These are phyloP conservation scores for Teratosphaeria epicoccoides DNA, from an alignment of 2,329 filamentous ascomycete species.

Conservation along the genomic window DNA sequence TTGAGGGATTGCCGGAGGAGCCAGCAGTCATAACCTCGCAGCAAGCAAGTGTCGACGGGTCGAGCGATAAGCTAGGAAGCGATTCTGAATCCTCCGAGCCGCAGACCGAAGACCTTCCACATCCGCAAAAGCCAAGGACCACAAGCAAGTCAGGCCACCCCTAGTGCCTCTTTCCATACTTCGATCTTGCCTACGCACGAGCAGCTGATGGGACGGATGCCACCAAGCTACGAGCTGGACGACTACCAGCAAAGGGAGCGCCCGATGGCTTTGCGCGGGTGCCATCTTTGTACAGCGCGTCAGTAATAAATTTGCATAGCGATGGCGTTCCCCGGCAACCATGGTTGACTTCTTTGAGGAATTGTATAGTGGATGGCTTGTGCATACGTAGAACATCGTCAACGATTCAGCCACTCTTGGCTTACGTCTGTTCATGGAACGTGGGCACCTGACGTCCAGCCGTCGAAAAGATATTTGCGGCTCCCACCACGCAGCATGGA, in stretches of 20 bases:
- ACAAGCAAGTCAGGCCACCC: background rate
- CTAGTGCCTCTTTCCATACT: background rate
- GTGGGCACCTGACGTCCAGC: background rate
- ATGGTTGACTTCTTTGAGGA: background rate
- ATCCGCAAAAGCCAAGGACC: background rate
- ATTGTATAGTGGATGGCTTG: background rate
- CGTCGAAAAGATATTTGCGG: background rate
- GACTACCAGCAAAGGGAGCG: slow-evolving; percentile 12
- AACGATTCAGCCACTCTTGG: background rate
- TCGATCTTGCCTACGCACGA: slow-evolving; percentile 2
- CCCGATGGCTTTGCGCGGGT: slow-evolving; percentile 8
- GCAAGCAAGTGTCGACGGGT: background rate
- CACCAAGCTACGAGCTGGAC: slow-evolving; percentile 6
- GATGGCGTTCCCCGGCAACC: slow-evolving; percentile 8
- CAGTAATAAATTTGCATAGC: slow-evolving; percentile 9
- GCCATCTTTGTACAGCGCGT: background rate
- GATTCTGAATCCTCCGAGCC: background rate
- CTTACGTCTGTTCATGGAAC: background rate
- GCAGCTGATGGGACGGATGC: slow-evolving; percentile 9
- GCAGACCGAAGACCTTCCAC: background rate
- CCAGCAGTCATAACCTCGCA: background rate
- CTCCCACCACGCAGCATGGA: background rate
- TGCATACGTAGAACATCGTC: too few relatives aligned
- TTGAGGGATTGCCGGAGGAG: background rate
- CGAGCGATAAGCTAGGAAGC: background rate